These are phyloP conservation scores for Cordyceps militaris DNA, from an alignment of 2,329 filamentous ascomycete genomes.

Conservation along the genomic window DNA sequence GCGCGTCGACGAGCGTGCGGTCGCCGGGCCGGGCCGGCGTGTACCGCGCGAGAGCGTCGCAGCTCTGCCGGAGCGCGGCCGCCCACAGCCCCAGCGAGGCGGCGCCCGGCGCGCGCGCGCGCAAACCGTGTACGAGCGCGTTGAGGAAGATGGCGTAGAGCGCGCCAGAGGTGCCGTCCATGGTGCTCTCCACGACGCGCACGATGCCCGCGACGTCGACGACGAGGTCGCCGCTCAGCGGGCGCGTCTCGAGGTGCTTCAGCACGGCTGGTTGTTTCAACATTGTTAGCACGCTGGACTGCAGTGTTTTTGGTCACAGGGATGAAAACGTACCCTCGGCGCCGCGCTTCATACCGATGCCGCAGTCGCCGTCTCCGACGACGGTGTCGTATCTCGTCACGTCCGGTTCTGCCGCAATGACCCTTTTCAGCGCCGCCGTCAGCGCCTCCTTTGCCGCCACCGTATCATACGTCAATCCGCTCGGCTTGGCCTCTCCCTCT, in stretches of 20 bases:
- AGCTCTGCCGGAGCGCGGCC: slow-evolving; percentile 62
- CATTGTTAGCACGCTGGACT: background rate
- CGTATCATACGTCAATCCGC: slow-evolving; percentile 48
- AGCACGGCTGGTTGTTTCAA: slow-evolving; percentile 38
- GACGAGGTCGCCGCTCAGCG: slow-evolving; percentile 45
- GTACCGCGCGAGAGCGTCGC: slow-evolving; percentile 67
- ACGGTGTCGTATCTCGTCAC: slow-evolving; percentile 71
- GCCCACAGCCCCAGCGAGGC: slow-evolving; percentile 41
- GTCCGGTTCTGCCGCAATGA: slow-evolving; percentile 62
- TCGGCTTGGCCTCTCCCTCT: slow-evolving; percentile 32
- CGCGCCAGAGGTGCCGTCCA: slow-evolving; percentile 57
- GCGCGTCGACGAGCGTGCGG: slow-evolving; percentile 80
- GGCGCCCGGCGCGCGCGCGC: slow-evolving; percentile 31
- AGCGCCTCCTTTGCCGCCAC: slow-evolving; percentile 44
- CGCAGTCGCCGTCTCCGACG: slow-evolving; percentile 86
- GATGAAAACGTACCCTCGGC: slow-evolving; percentile 56
- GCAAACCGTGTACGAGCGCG: slow-evolving; percentile 62
- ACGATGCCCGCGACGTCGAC: slow-evolving; percentile 47
- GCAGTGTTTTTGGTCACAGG: background rate
- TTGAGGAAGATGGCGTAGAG: slow-evolving; percentile 82
- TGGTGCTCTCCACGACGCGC: slow-evolving; percentile 47
- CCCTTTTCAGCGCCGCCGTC: slow-evolving; percentile 48
- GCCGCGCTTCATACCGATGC: slow-evolving; percentile 76
- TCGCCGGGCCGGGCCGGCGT: slow-evolving; percentile 87
- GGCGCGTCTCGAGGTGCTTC: slow-evolving; percentile 37